phyloP scores from a whole-genome alignment of 306 rosid genomes.

The Fragaria vesca region DNA sequence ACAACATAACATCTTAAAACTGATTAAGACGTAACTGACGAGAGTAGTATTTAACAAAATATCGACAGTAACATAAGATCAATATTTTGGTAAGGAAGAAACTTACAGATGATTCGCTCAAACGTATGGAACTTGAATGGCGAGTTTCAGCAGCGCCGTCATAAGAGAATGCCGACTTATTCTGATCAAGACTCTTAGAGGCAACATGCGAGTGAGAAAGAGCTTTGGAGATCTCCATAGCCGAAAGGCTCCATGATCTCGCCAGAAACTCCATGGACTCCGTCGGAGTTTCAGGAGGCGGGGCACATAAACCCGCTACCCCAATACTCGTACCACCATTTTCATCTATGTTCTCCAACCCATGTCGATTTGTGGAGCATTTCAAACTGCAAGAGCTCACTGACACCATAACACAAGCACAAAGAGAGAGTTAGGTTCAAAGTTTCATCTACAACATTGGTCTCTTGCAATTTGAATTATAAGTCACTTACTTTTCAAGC shows the following conservation, averaged over 20 bases:
- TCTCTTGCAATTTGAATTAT: constrained; percentile 19
- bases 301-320: constrained; percentile 39
- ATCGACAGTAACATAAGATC: background rate
- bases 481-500: constrained; percentile 39
- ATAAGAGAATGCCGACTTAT: constrained; percentile 33
- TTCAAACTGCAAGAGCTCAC: constrained; percentile 61
- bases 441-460: background rate
- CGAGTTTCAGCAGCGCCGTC: constrained; percentile 23
- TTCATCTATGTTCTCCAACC: constrained; percentile 80
- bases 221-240: constrained; percentile 82
- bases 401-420: constrained; percentile 29
- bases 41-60: background rate
- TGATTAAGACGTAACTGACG: background rate
- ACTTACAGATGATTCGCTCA: constrained; percentile 67
- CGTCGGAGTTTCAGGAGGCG: constrained; percentile 80
- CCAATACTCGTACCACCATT: constrained; percentile 47
- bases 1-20: background rate
- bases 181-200: constrained; percentile 38
- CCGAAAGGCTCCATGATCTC: constrained; percentile 95
- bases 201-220: constrained; percentile 48
- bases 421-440: constrained; percentile 4
- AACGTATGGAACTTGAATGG: constrained; percentile 32
- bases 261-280: constrained; percentile 97
- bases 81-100: background rate
- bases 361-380: constrained; percentile 39